Base-by-base conservation (phyloP, 257 asterid genomes). In the Solanum okadae region DNA sequence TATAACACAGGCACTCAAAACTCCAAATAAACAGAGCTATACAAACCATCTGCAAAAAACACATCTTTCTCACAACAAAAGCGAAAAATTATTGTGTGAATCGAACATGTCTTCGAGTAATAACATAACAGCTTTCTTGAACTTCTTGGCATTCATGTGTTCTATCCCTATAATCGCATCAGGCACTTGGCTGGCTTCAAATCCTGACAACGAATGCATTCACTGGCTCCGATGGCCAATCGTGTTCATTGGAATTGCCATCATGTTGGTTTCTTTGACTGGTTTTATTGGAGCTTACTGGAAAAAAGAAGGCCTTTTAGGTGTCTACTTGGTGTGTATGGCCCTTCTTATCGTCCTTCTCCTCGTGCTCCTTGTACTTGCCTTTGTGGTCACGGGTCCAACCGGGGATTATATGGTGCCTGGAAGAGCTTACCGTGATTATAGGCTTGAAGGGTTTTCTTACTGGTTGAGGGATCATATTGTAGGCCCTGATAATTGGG, bases 241-340 rank as follows among this genome's bases (percentile, higher is more conserved):
- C 11, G 65, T 56, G 65, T 56, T 56, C 65, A 56, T 20, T 56
- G 25, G 65, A 7, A 56, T 56, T 56, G 72, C 95, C 4, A 93
- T 96, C 78, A 91, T 97, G 16, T 90, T 96, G 12, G 79, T 96
- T 7, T 97, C 99, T 0, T 92, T 97, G 0, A 95, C 98, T 0
- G 98, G 99, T 1, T 97, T 97, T 91, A 94, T 97, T 5, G 99
- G 99, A 4, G 98, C 99, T 0, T 97, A 98, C 77, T 95, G 94
- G 81, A 91, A 94, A 91, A 95, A 95, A 9, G 96, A 96, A 23
- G 65, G 65, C n/a, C n/a, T 56, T 0, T 92, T 97, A 8, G 94
- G 98, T 95, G 91, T 97, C 15, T 96, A 97, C 88, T 81, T 97
- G 14, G 90, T 93, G 14, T 88, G 94, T 88, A 94, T 96, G 98